Evolutionary conservation across 2,329 filamentous ascomycete species (phyloP), one percentile per base, ranked within the genome.

Genomic region (Arthrobotrys musiformis): DNA sequence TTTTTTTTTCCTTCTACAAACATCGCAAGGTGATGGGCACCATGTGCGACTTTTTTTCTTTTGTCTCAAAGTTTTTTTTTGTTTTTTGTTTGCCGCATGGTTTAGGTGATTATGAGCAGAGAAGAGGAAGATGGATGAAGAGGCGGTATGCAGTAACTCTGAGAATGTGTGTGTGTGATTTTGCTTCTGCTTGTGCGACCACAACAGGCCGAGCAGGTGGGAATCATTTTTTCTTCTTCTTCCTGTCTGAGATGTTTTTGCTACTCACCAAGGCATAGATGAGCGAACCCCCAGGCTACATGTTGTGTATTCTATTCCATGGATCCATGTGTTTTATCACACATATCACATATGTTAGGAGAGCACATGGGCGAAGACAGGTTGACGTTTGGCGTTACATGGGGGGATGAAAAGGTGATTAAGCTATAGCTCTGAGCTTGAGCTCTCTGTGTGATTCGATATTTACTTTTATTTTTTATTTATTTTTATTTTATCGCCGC

Each of bases 31-130:
- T 58, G 33, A 58, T 40, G 33, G 54, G 54, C n/a, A 19, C 54
- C 61, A 52, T 52, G 40, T 64, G 61, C 61, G n/a, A 28, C 13
- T 42, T 35, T 37, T 64, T 46, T 46, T 17, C 1, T 19, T 11
- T 40, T 11, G 30, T 35, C 30, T 35, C 30, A 5, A 35, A 35
- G 5, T 5, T 40, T 40, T 4, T 30, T 2, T 6, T 24, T 58
- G 26, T 40, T 4, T 30, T 2, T 6, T 24, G 37, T n/a, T 40
- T 66, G 61, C 61, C 61, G 61, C 61, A 66, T 66, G 44, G 33
- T 37, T 66, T 52, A 48, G 61, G 61, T 58, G 54, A 58, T 40
- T 58, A 52, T 48, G 28, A 62, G n/a, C 37, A 58, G 37, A 46
- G n/a, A 60, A 15, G 8, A 8, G 9, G 4, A 13, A 58, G 19